Base-by-base conservation (phyloP, 768 basidiomycete species). In the Tricholoma saponaceum region DNA sequence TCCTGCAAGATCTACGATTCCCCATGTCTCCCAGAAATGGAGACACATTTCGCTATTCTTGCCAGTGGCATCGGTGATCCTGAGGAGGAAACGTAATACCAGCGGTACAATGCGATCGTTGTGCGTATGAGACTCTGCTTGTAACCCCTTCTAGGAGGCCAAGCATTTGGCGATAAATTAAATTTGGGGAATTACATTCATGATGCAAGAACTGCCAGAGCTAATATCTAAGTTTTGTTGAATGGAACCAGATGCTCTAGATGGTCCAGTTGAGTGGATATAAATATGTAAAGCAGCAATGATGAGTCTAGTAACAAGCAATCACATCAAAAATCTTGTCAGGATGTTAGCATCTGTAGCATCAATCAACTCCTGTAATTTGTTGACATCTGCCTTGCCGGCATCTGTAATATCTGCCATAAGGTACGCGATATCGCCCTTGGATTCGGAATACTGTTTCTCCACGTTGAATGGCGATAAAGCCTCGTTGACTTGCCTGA, bases 361-460 rank as follows among this genome's bases (percentile, higher is more conserved):
- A 67, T 75, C 87, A 67, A 98, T 95, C 55, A 81, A 76, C 61
- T 88, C 87, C 74, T 84, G 87, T 52, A 98, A 79, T 65, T 77
- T 84, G 66, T 84, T 85, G 62, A 96, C 78, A 67, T 97, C 92
- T 55, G 78, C 76, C 58, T 84, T 82, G 68, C 90, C 91, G 63
- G 98, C 95, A 61, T 92, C 84, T 20, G 91, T 87, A 62, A 99
- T 98, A 71, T 99, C 97, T 12, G 95, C 95, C 86, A 99, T 89
- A 61, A 99, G 82, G 73, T 98, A 98, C 23, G 95, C 94, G 51
- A 93, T 74, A 53, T 93, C 92, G 59, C 90, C 90, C 76, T 93
- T 93, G 47, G 92, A 94, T 69, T 99, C 97, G n/a, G 96, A 95
- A 74, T 89, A 98, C 75, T 98, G 97, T 78, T 98, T 98, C 76